phyloP scores from a whole-genome alignment of 192 early-diverging fungal species.

The Podila epigama region DNA sequence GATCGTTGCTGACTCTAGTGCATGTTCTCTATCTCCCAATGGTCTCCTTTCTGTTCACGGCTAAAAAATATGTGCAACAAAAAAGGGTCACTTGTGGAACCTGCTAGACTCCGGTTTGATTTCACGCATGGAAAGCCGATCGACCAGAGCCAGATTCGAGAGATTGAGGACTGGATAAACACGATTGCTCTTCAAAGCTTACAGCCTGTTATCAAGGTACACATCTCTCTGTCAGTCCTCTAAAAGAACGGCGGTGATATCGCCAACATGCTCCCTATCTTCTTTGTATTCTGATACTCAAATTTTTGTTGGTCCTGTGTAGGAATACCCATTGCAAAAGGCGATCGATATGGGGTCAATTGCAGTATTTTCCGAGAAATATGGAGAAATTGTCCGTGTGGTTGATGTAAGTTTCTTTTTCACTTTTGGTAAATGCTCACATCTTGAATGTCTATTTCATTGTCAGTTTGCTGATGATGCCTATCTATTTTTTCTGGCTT shows the following conservation, averaged over 20 bases:
- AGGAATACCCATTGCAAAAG: conserved; percentile 53
- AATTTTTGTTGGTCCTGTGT: neutral
- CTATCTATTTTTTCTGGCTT: neutral
- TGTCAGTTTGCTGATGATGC: neutral
- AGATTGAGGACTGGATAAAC: conserved; percentile 65
- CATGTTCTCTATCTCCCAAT: neutral
- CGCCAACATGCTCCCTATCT: no score
- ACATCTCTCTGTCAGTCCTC: neutral
- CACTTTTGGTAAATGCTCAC: neutral
- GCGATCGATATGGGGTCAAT: conserved; percentile 60
- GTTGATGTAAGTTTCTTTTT: conserved; percentile 53
- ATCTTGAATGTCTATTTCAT: neutral
- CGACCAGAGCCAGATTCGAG: conserved; percentile 43
- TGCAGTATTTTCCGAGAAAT: conserved; percentile 64
- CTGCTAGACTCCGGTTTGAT: conserved; percentile 62
- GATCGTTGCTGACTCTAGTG: neutral
- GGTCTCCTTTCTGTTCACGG: neutral
- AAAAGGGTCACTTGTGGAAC: conserved; percentile 57
- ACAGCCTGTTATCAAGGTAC: conserved; percentile 39
- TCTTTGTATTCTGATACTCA: neutral
- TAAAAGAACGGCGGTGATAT: no score
- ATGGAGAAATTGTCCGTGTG: conserved; percentile 61
- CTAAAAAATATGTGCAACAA: neutral
- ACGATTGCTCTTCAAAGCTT: conserved; percentile 44
- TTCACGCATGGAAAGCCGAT: conserved; percentile 63